Base-by-base conservation (phyloP, 2,329 filamentous ascomycete species). In the Talaromyces sp. region DNA sequence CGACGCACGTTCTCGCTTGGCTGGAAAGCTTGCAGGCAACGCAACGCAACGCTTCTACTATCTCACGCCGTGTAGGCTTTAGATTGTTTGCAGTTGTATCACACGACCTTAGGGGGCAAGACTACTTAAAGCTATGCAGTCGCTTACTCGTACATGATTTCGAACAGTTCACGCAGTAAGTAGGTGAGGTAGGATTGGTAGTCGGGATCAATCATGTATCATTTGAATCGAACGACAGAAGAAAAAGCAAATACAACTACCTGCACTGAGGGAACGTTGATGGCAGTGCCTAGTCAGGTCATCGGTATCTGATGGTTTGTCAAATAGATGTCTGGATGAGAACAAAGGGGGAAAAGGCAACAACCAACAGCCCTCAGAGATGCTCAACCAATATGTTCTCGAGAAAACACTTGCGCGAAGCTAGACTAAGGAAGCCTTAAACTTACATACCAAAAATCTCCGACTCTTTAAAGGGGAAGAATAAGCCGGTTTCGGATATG, bases 241-340 rank as follows among this genome's bases (percentile, higher is more conserved):
- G 46, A 50, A 50, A 50, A 50, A 50, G 46, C 46, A 50, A 50
- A 31, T 50, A 50, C n/a, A 50, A 50, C n/a, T 50, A 50, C 7
- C 23, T 50, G 23, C 25, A 50, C 28, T 31, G 11, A 8, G 14
- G 7, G 44, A 48, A 48, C 18, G 11, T 23, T 35, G 50, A n/a
- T 21, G 28, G 18, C 50, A 35, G 16, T 54, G 31, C 31, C 50
- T 35, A 5, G 18, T 16, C 50, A 54, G 31, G 16, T 50, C 16
- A 31, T 50, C 16, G 23, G 31, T 31, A 31, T 11, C n/a, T 37
- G n/a, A 54, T 37, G n/a, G n/a, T 12, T 18, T 37, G 21, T 37
- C 48, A 52, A 50, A 18, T 12, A 21, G 28, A 21, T 31, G 48
- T 7, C 28, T 35, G n/a, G n/a, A 23, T 37, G 28, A 37, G 31